A percentile compares a stretch with the other conserved stretches of the same genome.
phyloP scores from a whole-genome alignment of 768 basidiomycete genomes.

The Amylocystis lapponica region DNA sequence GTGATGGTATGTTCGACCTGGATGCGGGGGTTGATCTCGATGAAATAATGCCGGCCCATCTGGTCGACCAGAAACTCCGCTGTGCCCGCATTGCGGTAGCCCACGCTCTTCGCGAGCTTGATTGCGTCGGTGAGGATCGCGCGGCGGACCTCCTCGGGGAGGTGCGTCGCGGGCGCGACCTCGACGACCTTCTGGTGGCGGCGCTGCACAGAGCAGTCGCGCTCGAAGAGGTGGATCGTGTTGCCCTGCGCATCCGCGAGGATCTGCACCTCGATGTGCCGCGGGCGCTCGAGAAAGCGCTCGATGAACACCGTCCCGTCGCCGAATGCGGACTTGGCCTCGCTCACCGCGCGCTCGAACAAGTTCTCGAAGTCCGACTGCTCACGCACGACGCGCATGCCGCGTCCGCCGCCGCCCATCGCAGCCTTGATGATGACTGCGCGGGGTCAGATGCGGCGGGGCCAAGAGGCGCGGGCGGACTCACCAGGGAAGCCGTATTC shows the following conservation, averaged over 20 bases:
- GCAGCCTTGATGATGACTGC: constrained; percentile 98
- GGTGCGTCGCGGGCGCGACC: constrained; percentile 93
- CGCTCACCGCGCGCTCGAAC: constrained; percentile 89
- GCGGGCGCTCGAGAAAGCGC: constrained; percentile 91
- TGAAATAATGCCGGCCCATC: constrained; percentile 95
- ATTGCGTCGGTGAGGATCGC: constrained; percentile 88
- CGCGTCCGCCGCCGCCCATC: constrained; percentile 97
- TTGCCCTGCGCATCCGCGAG: constrained; percentile 90
- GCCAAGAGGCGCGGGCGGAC: constrained; percentile 7
- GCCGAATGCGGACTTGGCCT: constrained; percentile 95
- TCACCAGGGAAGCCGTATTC: constrained; percentile 92
- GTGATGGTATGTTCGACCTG: constrained; percentile 99
- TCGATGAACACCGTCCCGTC: constrained; percentile 99
- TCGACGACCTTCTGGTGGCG: constrained; percentile 99
- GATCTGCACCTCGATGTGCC: constrained; percentile 97
- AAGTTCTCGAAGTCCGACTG: constrained; percentile 85
- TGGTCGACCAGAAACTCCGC: constrained; percentile 98
- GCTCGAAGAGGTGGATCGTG: constrained; percentile 96
- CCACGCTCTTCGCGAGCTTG: constrained; percentile 89
- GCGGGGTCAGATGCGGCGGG: constrained; percentile 1
- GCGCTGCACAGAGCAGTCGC: constrained; percentile 97
- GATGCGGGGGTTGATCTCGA: constrained; percentile 99
- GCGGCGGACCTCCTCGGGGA: constrained; percentile 86
- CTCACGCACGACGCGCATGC: constrained; percentile 97
- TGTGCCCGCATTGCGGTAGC: constrained; percentile 95